These are phyloP conservation scores for Exobasidium cylindrosporum DNA, from an alignment of 1,284 basidiomycete genomes.

Conservation along the genomic window DNA sequence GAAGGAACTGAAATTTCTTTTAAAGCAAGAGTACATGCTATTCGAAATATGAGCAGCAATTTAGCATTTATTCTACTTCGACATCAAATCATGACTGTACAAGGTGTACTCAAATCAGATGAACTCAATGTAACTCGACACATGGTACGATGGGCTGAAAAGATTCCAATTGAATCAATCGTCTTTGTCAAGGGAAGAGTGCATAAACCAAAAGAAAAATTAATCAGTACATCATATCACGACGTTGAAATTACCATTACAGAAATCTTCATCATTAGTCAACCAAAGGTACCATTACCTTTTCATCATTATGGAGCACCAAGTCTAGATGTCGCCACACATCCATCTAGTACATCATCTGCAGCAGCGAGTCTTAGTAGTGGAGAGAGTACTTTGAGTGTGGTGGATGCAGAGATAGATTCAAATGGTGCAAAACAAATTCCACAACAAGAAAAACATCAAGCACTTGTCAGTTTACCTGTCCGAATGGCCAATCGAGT, in stretches of 20 bases:
- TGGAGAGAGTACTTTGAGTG: background rate
- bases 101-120: slow-evolving; percentile 27
- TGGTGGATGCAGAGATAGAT: slow-evolving; percentile 3
- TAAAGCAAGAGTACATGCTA: slow-evolving; percentile 44
- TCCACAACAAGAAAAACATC: background rate
- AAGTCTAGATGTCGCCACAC: slow-evolving; percentile 15
- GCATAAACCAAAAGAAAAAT: slow-evolving; percentile 37
- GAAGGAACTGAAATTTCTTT: slow-evolving; percentile 30
- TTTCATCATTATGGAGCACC: slow-evolving; percentile 45
- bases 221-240: slow-evolving; percentile 38
- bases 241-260: slow-evolving; percentile 45
- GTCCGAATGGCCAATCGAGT: slow-evolving; percentile 48
- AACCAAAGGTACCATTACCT: slow-evolving; percentile 36
- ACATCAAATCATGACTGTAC: slow-evolving; percentile 42
- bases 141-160: slow-evolving; percentile 49
- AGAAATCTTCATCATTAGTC: slow-evolving; percentile 37
- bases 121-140: slow-evolving; percentile 30
- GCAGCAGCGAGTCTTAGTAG: background rate
- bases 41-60: slow-evolving; percentile 41
- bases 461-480: slow-evolving; percentile 18
- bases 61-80: slow-evolving; percentile 49
- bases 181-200: slow-evolving; percentile 41
- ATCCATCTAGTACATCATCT: slow-evolving; percentile 16
- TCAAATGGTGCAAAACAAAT: slow-evolving; percentile 19
- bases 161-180: slow-evolving; percentile 41